Conservation (phyloP, 2,329 filamentous ascomycete genomes). For the Penicillium polonicum region DNA sequence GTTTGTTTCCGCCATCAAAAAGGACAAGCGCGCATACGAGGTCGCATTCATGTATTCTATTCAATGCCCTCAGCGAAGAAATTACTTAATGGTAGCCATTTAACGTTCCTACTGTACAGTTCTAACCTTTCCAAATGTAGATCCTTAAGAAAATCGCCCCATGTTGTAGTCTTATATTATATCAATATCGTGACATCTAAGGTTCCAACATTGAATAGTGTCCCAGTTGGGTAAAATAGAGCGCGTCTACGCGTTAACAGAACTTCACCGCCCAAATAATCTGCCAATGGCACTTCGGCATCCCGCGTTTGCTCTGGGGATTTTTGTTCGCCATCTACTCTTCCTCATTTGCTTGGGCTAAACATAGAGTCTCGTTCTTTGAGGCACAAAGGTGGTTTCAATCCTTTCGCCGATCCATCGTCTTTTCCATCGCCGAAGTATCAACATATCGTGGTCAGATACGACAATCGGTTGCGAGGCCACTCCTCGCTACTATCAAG, state of each 20-base stretch:
- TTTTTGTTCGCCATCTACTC: constrained; percentile 11
- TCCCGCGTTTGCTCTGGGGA: constrained; percentile 17
- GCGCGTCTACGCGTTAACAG: constrained; percentile 24
- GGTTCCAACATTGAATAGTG: not conserved
- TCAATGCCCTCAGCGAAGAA: constrained; percentile 25
- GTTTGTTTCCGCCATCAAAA: constrained; percentile 6
- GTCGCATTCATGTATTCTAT: constrained; percentile 31
- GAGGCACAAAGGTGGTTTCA: not conserved
- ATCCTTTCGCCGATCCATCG: not conserved
- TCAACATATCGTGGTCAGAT: not conserved
- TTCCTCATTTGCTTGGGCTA: not conserved
- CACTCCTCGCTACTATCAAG: constrained; percentile 1
- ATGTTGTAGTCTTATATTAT: not conserved
- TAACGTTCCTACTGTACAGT: not conserved
- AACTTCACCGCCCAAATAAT: constrained; percentile 15
- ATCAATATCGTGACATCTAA: not conserved
- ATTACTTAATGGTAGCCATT: constrained; percentile 23
- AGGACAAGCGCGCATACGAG: constrained; percentile 8
- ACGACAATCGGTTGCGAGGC: not conserved
- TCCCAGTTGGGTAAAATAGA: constrained; percentile 23
- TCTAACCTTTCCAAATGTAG: not conserved
- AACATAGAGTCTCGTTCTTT: not conserved
- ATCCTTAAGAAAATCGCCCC: not conserved
- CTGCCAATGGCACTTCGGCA: constrained; percentile 12
- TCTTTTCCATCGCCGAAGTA: not conserved